phyloP scores from a whole-genome alignment of 2,329 filamentous ascomycete species.

The Botrytis deweyae region DNA sequence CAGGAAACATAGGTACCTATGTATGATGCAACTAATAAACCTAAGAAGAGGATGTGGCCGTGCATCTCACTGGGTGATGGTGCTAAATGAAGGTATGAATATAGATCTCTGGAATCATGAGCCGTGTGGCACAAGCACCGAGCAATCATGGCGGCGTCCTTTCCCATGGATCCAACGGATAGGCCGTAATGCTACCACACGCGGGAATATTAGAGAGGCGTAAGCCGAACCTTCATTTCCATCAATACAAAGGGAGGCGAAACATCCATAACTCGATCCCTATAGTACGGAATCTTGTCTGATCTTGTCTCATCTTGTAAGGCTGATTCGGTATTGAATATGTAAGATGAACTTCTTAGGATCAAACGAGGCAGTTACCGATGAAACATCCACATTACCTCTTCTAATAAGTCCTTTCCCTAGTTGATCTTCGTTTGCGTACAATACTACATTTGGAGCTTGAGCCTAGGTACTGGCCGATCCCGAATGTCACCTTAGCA shows the following conservation, averaged over 20 bases:
- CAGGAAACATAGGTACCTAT: not conserved
- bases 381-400: not conserved
- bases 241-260: not conserved
- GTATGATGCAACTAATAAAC: not conserved
- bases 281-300: not conserved
- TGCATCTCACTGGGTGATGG: not conserved
- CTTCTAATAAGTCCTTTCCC: not conserved
- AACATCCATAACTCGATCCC: not conserved
- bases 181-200: not conserved
- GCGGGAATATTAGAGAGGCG: not conserved
- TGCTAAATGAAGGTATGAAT: not conserved
- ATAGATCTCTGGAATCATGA: not conserved
- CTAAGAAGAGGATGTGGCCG: conserved; percentile 5
- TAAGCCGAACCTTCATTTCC: not conserved
- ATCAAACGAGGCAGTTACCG: conserved; percentile 4
- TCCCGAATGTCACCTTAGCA: not conserved
- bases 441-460: conserved; percentile 2
- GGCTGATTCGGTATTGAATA: conserved; percentile 14
- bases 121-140: not conserved
- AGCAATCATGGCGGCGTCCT: conserved; percentile 3
- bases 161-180: not conserved
- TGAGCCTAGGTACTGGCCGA: not conserved
- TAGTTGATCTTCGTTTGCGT: not conserved
- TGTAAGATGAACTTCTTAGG: not conserved
- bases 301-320: conserved; percentile 16